phyloP scores from a whole-genome alignment of 75 land plant species.

The Cupressus sempervirens region DNA sequence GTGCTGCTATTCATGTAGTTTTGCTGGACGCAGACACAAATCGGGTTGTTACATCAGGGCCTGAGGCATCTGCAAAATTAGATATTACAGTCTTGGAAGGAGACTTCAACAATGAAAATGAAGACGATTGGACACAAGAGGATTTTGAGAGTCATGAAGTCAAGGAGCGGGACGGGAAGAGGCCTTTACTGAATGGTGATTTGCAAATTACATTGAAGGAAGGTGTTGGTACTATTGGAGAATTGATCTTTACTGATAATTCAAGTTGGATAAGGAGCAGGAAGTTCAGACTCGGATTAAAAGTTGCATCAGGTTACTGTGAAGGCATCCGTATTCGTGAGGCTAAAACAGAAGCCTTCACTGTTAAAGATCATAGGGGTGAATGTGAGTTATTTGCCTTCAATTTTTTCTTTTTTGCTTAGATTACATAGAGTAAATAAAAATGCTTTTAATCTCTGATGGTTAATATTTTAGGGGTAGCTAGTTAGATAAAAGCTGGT shows the following conservation, averaged over 20 bases:
- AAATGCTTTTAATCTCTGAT: background rate
- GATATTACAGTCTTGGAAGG: slow-evolving; percentile 92
- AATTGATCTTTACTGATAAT: slow-evolving; percentile 89
- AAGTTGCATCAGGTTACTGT: slow-evolving; percentile 61
- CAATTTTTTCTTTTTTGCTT: background rate
- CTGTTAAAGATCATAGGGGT: slow-evolving; percentile 97
- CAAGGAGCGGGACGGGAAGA: slow-evolving; percentile 91
- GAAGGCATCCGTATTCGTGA: slow-evolving; percentile 82
- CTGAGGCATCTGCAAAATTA: slow-evolving; percentile 70
- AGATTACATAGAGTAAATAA: background rate
- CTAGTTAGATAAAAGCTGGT: background rate
- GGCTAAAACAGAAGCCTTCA: slow-evolving; percentile 92
- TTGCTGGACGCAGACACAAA: slow-evolving; percentile 63
- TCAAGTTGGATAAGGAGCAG: slow-evolving; percentile 98
- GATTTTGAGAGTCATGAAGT: slow-evolving; percentile 83
- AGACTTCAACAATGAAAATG: slow-evolving; percentile 82
- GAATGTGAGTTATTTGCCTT: slow-evolving; percentile 59
- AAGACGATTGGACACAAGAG: slow-evolving; percentile 82
- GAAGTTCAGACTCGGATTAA: slow-evolving; percentile 88
- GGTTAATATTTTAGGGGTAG: background rate
- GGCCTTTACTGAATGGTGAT: slow-evolving; percentile 86
- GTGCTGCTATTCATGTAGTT: slow-evolving; percentile 83
- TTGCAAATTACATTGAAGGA: slow-evolving; percentile 75
- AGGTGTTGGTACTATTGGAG: slow-evolving; percentile 89
- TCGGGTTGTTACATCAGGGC: slow-evolving; percentile 67